Base-by-base conservation (phyloP, 805 yeast species). In the Alloascoidea hylecoeti region DNA sequence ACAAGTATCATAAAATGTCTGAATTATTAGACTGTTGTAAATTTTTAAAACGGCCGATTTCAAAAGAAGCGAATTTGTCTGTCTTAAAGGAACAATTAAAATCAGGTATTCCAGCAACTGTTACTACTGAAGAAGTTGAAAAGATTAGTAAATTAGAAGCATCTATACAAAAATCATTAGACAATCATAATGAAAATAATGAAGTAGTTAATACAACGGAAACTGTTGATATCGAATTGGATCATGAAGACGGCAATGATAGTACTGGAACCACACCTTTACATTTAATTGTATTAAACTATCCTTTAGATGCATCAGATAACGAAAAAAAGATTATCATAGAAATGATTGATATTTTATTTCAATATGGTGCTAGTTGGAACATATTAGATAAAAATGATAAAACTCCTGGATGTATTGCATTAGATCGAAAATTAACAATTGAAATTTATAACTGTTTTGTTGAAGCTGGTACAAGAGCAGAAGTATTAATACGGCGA, bases 281-380 rank as follows among this genome's bases (percentile, higher is more conserved):
- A 44, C 95, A 85, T 54, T 50, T 77, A 35, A 65, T 84, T 4
- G 68, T 78, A 38, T 69, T 74, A 35, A 63, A 71, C 34, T 47
- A 78, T 9, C 67, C 69, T 0, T 16, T 28, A 2, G 70, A 72
- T 42, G 41, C 57, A 2, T 49, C 57, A 0, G 41, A 42, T 3
- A 64, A 57, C 0, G 80, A 73, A 39, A 63, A 64, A 39, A 45
- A 52, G 1, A 62, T 72, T 1, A 66, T 77, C 0, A 41, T 58
- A 19, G 53, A 58, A 9, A 66, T 88, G 74, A 74, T 84, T 41
- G 71, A 72, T 18, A 66, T 63, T 15, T 56, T 88, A 41, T 78
- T 88, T 45, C 75, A 82, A 50, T 79, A 75, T 52, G 96, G 96
- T 18, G 95, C 95, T 0, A 94, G 94, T 5, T 88, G 96, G 96